Evolutionary conservation across 1,139 yeast species (phyloP), one percentile per base, ranked within the genome.

Genomic region (Pneumocystis canis): DNA sequence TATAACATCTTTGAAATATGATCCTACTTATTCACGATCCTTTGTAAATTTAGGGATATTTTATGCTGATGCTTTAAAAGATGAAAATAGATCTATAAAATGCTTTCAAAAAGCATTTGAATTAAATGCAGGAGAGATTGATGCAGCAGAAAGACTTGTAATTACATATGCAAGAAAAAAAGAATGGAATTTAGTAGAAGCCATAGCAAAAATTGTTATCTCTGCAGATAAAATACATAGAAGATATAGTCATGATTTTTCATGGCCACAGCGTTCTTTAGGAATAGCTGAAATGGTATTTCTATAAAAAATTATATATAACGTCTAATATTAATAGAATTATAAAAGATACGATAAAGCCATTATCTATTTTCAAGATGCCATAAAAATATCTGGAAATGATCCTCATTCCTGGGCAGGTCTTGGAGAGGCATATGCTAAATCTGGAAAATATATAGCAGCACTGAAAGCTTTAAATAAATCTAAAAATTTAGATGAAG

Each of bases 61-160:
- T 39, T 89, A 89, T 69, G 73, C 80, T 5, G 78, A 80, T 1
- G 76, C 79, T 62, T 82, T 79, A 66, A 75, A 77, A 4, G 97
- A 90, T 70, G 72, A 73, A 25, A 76, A 75, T 0, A 79, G 95
- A 63, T 95, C 97, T 0, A 84, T 85, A 64, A 89, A 88, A 71
- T 90, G 97, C 73, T 92, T 85, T 71, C 84, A 85, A 71, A 87
- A 84, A 70, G 96, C 97, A 0, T 88, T 92, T 71, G 97, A 92
- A 70, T 75, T 92, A 56, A 95, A 89, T 72, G 80, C 84, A 0
- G 81, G 85, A 18, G 95, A 92, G 70, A 75, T 86, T 9, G 77
- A 75, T 1, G 87, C 98, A 0, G 96, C 96, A 0, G 79, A 80
- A 68, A 81, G 81, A 65, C 78, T 92, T 63, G 89, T 89, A 0